Conservation (phyloP, 2,329 filamentous ascomycete genomes). For the Ramularia collo-cygni region DNA sequence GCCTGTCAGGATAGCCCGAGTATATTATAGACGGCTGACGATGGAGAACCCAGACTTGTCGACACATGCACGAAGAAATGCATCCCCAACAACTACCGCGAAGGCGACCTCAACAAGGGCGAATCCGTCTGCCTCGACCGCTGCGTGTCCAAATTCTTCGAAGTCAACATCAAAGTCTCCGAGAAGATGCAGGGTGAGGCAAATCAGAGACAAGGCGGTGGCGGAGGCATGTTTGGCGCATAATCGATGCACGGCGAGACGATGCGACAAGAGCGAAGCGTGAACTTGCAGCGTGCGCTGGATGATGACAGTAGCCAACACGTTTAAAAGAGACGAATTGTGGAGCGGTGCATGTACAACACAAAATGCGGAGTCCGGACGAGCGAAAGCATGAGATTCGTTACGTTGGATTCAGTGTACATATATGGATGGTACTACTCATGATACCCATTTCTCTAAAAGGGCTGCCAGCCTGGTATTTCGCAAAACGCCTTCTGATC, state of each 20-base stretch:
- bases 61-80: slow-evolving; percentile 92
- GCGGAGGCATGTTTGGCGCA: slow-evolving; percentile 34
- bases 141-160: slow-evolving; percentile 97
- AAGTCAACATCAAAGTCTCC: slow-evolving; percentile 94
- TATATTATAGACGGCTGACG: background rate
- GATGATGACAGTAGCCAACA: too few species aligned
- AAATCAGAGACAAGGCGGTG: slow-evolving; percentile 54
- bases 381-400: background rate
- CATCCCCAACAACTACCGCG: slow-evolving; percentile 84
- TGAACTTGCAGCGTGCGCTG: too few species aligned
- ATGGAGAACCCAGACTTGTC: slow-evolving; percentile 62
- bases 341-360: slow-evolving; percentile 2
- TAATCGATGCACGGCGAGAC: slow-evolving; percentile 2
- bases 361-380: background rate
- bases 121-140: slow-evolving; percentile 97
- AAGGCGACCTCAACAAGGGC: slow-evolving; percentile 96
- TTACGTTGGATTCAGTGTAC: slow-evolving; percentile 7
- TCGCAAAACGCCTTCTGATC: background rate
- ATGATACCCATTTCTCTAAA: slow-evolving; percentile 5
- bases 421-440: slow-evolving; percentile 5
- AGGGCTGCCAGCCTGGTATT: background rate
- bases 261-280: background rate
- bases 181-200: slow-evolving; percentile 93
- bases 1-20: too few species aligned
- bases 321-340: too few species aligned